phyloP scores from a whole-genome alignment of 768 basidiomycete species.

The Suillus occidentalis region DNA sequence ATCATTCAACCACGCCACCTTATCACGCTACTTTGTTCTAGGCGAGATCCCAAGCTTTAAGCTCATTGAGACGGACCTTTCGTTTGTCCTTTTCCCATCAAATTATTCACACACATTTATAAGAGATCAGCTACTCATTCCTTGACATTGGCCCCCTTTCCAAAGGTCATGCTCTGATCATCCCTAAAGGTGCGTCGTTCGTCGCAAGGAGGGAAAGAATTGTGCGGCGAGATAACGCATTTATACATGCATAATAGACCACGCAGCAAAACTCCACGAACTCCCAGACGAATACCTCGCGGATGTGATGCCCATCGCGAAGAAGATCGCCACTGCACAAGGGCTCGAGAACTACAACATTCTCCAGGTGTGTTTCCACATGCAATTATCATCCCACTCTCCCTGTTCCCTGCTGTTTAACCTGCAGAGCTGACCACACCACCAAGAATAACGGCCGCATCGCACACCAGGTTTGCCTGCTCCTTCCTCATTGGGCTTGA shows the following conservation, averaged over 20 bases:
- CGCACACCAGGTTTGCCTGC: conserved; percentile 52
- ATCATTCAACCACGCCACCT: neutral
- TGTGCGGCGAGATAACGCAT: neutral
- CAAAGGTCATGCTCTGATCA: conserved; percentile 88
- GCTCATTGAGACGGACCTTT: conserved; percentile 71
- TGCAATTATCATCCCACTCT: neutral
- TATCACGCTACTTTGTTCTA: conserved; percentile 27
- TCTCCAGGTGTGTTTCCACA: conserved; percentile 49
- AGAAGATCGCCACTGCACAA: conserved; percentile 82
- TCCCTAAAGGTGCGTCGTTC: conserved; percentile 77
- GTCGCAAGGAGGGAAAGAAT: neutral
- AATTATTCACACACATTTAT: neutral
- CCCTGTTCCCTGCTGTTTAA: neutral
- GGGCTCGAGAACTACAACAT: conserved; percentile 84
- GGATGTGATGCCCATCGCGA: conserved; percentile 78
- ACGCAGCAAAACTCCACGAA: conserved; percentile 83
- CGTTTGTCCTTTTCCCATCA: conserved; percentile 43
- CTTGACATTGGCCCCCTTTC: conserved; percentile 90
- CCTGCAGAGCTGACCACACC: neutral
- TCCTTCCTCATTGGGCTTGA: neutral
- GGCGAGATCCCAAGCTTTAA: conserved; percentile 91
- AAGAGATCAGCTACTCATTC: conserved; percentile 67
- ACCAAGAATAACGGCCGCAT: conserved; percentile 65
- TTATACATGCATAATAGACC: conserved; percentile 50
- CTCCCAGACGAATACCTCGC: conserved; percentile 82